These are phyloP conservation scores for Aphanomyces invadans DNA, from an alignment of 352 stramenopile genomes.

Conservation along the genomic window DNA sequence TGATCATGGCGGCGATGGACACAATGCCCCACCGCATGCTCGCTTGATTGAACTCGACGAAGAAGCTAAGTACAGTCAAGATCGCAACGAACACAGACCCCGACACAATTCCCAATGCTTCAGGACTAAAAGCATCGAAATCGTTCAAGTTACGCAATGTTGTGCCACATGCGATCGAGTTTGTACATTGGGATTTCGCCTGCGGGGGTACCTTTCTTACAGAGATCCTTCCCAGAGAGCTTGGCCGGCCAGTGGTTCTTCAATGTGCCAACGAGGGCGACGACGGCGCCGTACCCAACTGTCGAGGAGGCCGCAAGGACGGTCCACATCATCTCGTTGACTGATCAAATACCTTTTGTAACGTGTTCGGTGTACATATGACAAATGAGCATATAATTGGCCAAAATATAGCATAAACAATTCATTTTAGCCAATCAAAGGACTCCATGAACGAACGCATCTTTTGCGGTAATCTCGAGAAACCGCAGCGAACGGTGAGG, in stretches of 20 bases:
- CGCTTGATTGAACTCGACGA: constrained; percentile 51
- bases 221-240: constrained; percentile 88
- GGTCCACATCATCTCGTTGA: constrained; percentile 11
- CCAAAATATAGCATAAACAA: not conserved
- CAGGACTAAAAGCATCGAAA: constrained; percentile 41
- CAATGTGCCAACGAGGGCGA: constrained; percentile 52
- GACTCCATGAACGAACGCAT: not conserved
- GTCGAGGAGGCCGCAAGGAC: constrained; percentile 43
- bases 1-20: constrained; percentile 87
- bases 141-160: not conserved
- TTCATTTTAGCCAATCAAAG: not conserved
- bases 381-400: not conserved
- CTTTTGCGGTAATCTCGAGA: no score
- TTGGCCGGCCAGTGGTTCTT: constrained; percentile 62
- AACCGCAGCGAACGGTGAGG: no score
- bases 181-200: constrained; percentile 83
- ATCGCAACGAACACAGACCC: constrained; percentile 76
- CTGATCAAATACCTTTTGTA: not conserved
- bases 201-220: constrained; percentile 83
- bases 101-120: constrained; percentile 82
- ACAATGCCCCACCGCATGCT: constrained; percentile 79
- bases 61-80: constrained; percentile 57
- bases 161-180: not conserved
- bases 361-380: no score
- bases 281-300: constrained; percentile 51